Evolutionary conservation across 2,329 filamentous ascomycete genomes (phyloP).

Genomic region (Lecanicillium sp.): DNA sequence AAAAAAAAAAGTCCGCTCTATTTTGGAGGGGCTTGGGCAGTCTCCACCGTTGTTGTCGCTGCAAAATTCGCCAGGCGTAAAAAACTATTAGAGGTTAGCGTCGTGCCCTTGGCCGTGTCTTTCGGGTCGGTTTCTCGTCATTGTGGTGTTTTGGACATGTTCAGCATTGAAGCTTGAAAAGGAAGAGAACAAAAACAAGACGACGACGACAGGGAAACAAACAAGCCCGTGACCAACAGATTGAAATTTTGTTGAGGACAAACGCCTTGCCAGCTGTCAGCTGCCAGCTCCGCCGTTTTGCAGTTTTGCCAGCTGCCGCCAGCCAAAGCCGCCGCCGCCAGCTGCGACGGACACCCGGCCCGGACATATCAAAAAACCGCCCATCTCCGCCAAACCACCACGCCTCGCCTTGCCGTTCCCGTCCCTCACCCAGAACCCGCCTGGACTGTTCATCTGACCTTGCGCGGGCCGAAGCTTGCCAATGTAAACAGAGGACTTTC

Average conservation of each 20-base stretch:
- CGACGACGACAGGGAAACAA: no score
- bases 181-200: no score
- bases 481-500: no score
- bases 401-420: neutral
- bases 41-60: neutral
- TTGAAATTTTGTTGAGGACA: neutral
- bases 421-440: neutral
- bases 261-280: neutral
- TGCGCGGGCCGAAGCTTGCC: no score
- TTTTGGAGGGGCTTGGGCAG: neutral
- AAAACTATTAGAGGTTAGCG: constrained; percentile 1
- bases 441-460: neutral
- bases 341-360: neutral
- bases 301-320: neutral
- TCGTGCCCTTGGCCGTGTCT: no score
- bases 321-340: neutral
- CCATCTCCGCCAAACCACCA: constrained; percentile 5
- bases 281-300: neutral
- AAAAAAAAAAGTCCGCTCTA: neutral
- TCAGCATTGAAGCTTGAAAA: neutral
- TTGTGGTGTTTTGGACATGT: neutral
- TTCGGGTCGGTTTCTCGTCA: neutral
- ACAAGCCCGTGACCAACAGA: neutral
- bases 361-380: constrained; percentile 4
- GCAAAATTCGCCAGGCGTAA: constrained; percentile 3